phyloP scores from a whole-genome alignment of 352 stramenopile species.

The Globisporangium viniferum region DNA sequence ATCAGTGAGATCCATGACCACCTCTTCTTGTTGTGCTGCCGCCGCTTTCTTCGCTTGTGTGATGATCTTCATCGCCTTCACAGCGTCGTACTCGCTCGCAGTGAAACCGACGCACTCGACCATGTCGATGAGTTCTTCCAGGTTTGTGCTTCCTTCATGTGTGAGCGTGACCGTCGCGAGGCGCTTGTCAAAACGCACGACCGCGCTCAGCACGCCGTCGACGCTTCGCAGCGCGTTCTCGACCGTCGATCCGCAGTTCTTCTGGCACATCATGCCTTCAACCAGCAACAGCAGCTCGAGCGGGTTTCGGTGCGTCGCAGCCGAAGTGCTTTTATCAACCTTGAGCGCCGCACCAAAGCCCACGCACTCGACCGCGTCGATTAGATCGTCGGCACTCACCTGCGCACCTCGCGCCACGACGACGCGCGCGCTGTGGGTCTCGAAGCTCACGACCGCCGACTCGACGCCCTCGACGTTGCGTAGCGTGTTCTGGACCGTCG shows the following conservation, averaged over 20 bases:
- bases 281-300: constrained; percentile 66
- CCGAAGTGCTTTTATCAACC: neutral
- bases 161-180: constrained; percentile 57
- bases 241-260: constrained; percentile 93
- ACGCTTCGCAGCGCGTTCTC: constrained; percentile 81
- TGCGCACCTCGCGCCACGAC: constrained; percentile 39
- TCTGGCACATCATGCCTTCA: constrained; percentile 95
- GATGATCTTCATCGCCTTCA: constrained; percentile 52
- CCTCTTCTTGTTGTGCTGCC: constrained; percentile 25
- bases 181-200: constrained; percentile 75
- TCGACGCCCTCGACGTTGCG: constrained; percentile 58
- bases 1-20: constrained; percentile 32
- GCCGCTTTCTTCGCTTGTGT: constrained; percentile 35
- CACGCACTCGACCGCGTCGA: constrained; percentile 73
- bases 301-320: constrained; percentile 17
- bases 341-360: constrained; percentile 72
- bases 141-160: constrained; percentile 39
- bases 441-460: constrained; percentile 64
- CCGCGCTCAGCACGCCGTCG: constrained; percentile 58
- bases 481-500: constrained; percentile 81
- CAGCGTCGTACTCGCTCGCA: constrained; percentile 53
- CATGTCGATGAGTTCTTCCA: constrained; percentile 70
- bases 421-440: constrained; percentile 57
- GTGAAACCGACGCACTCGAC: constrained; percentile 75
- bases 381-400: constrained; percentile 42